Percentiles rank a stretch among this genome's conserved stretches.
Conservation (phyloP, 495 filamentous ascomycete species). For the Alectoria sarmentosa region DNA sequence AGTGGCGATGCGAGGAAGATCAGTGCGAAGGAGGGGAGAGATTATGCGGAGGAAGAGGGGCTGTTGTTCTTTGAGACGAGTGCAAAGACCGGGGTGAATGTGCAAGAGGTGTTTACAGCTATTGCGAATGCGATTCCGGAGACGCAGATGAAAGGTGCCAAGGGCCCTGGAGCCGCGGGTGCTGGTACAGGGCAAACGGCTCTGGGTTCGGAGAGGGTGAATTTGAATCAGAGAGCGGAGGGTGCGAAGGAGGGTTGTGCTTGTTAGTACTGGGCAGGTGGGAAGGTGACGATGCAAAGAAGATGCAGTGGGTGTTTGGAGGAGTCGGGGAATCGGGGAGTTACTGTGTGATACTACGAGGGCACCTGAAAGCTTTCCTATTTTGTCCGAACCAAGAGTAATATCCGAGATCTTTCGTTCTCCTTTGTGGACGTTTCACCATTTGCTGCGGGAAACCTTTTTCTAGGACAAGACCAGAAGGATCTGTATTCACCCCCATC, state of each 20-base stretch:
- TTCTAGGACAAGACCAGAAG: background rate
- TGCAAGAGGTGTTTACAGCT: conserved; percentile 94
- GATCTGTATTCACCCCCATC: background rate
- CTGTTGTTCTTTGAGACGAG: conserved; percentile 96
- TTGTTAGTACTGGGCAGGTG: conserved; percentile 45
- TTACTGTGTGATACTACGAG: background rate
- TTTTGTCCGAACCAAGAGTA: background rate
- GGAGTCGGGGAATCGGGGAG: background rate
- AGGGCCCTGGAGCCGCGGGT: conserved; percentile 55
- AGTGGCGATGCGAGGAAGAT: conserved; percentile 77
- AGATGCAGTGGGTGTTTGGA: background rate
- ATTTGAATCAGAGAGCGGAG: conserved; percentile 44
- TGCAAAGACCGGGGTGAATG: conserved; percentile 91
- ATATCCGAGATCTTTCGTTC: background rate
- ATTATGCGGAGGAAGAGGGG: conserved; percentile 90
- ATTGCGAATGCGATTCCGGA: conserved; percentile 97
- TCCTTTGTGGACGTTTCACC: background rate
- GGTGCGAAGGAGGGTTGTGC: conserved; percentile 88
- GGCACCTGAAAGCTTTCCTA: background rate
- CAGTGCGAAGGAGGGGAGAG: conserved; percentile 76
- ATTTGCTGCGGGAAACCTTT: background rate
- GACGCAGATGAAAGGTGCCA: conserved; percentile 82
- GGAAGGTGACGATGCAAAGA: background rate
- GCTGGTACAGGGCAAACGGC: conserved; percentile 34
- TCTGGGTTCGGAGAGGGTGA: conserved; percentile 54